Evolutionary conservation across 805 yeast species (phyloP).

Genomic region (Candida michaelii): DNA sequence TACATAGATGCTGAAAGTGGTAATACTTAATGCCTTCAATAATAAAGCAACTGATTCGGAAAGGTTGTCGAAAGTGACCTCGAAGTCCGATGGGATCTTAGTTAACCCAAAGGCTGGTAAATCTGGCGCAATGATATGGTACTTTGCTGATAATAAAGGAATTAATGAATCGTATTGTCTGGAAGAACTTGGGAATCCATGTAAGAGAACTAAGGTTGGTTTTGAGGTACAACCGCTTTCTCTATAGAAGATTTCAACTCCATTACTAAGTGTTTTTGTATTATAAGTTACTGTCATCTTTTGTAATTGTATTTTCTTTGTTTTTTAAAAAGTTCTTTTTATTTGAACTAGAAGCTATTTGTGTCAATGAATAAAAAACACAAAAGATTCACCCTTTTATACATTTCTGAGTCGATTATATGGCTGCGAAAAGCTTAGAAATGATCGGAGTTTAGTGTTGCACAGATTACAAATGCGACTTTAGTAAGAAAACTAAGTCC

Average conservation of each 20-base stretch:
- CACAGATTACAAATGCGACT: background rate
- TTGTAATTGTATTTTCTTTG: background rate
- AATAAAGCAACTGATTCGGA: conserved; percentile 31
- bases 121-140: conserved; percentile 45
- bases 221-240: conserved; percentile 18
- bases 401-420: background rate
- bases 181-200: conserved; percentile 48
- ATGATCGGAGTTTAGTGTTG: background rate
- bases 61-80: conserved; percentile 31
- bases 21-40: conserved; percentile 23
- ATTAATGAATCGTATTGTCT: conserved; percentile 37
- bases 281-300: conserved; percentile 10
- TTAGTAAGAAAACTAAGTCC: too few species aligned
- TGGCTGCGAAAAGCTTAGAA: background rate
- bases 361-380: too few species aligned
- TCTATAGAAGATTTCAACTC: conserved; percentile 17
- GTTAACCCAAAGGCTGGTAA: conserved; percentile 45
- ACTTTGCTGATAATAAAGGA: conserved; percentile 33
- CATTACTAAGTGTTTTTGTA: conserved; percentile 12
- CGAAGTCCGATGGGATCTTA: conserved; percentile 24
- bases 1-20: conserved; percentile 32
- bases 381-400: too few species aligned
- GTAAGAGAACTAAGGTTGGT: conserved; percentile 39
- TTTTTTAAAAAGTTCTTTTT: background rate
- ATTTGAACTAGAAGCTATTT: too few species aligned